Conservation (phyloP, 2,329 filamentous ascomycete species). For the Nothophoma quercina region DNA sequence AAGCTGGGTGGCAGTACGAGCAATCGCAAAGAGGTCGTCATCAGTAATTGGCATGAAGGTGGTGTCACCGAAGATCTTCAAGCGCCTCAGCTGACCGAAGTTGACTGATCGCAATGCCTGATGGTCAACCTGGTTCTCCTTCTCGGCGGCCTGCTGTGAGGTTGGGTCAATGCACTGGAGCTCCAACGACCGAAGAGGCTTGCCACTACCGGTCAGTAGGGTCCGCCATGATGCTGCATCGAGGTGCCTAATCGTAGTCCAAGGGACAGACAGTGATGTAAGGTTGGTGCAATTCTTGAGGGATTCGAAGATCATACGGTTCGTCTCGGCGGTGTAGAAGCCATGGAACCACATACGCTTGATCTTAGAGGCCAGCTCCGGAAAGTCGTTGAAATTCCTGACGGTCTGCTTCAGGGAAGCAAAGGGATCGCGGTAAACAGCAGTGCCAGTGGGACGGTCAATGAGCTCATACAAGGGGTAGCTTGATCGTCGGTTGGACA, state of each 20-base stretch:
- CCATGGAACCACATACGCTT: conserved; percentile 64
- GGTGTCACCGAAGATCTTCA: conserved; percentile 64
- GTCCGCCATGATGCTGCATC: conserved; percentile 57
- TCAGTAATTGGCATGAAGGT: conserved; percentile 61
- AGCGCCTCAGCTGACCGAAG: conserved; percentile 58
- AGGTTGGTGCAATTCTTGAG: conserved; percentile 58
- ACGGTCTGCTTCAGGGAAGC: conserved; percentile 58
- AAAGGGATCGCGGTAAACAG: conserved; percentile 62
- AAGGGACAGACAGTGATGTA: conserved; percentile 59
- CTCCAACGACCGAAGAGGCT: conserved; percentile 59
- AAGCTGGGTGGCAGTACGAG: conserved; percentile 59
- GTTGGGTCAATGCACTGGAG: conserved; percentile 60
- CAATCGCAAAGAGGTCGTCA: conserved; percentile 58
- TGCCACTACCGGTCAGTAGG: conserved; percentile 55
- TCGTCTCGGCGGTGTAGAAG: conserved; percentile 61
- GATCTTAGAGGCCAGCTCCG: conserved; percentile 57
- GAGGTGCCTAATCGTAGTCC: conserved; percentile 61
- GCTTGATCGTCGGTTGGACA: conserved; percentile 53
- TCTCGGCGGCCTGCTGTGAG: conserved; percentile 52
- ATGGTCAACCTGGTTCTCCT: conserved; percentile 53
- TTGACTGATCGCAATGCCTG: conserved; percentile 57
- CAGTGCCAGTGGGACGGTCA: conserved; percentile 54
- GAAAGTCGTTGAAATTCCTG: conserved; percentile 54
- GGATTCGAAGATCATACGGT: conserved; percentile 58
- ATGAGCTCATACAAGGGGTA: conserved; percentile 60